A percentile compares a stretch with the other conserved stretches of the same genome.
These are phyloP conservation scores for Pilaira anomala DNA, from an alignment of 192 early-diverging fungal genomes.

Conservation along the genomic window DNA sequence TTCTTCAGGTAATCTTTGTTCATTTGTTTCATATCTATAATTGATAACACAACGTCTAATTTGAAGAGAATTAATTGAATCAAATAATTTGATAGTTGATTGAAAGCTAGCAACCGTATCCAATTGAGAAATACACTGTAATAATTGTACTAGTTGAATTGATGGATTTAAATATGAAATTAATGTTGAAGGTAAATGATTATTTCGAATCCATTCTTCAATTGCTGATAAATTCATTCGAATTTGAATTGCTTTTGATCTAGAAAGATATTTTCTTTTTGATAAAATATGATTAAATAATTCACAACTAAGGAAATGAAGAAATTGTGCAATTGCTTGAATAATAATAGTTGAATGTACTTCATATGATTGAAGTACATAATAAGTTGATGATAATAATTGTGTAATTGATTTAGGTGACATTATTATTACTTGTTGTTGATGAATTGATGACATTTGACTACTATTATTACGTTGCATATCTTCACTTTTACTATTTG, in stretches of 20 bases:
- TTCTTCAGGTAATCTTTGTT: slow-evolving; percentile 66
- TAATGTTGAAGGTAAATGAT: slow-evolving; percentile 41
- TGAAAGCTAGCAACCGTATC: slow-evolving; percentile 69
- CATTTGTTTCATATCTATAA: slow-evolving; percentile 90
- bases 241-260: slow-evolving; percentile 79
- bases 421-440: neutral
- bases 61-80: slow-evolving; percentile 67
- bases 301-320: slow-evolving; percentile 74
- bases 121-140: slow-evolving; percentile 75
- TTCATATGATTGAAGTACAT: slow-evolving; percentile 67
- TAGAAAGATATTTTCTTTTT: slow-evolving; percentile 66
- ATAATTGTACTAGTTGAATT: slow-evolving; percentile 75
- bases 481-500: slow-evolving; percentile 18
- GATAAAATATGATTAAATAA: slow-evolving; percentile 87
- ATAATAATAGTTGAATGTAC: slow-evolving; percentile 74
- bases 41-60: slow-evolving; percentile 68
- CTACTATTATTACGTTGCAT: slow-evolving; percentile 48
- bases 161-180: slow-evolving; percentile 60
- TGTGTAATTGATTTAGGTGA: slow-evolving; percentile 73
- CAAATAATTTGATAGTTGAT: slow-evolving; percentile 65
- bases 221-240: slow-evolving; percentile 78
- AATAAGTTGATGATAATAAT: slow-evolving; percentile 66
- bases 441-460: slow-evolving; percentile 36
- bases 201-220: slow-evolving; percentile 81
- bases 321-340: slow-evolving; percentile 71